These are phyloP conservation scores for Gastrolobium villosum DNA, from an alignment of 306 rosid genomes.

Conservation along the genomic window DNA sequence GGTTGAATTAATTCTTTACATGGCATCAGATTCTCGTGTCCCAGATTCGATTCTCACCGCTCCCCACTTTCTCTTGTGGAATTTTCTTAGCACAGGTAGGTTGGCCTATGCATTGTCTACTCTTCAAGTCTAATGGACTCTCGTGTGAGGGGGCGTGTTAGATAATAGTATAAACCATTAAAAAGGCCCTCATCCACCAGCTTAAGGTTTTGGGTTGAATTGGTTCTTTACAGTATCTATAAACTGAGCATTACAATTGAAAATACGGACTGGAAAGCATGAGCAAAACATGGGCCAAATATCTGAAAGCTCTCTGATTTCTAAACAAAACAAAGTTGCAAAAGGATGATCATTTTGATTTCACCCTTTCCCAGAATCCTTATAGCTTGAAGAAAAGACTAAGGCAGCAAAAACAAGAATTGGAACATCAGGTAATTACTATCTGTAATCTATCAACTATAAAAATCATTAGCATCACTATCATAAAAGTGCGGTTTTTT, in stretches of 20 bases:
- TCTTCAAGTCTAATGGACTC: too few relatives aligned
- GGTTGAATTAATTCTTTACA: too few relatives aligned
- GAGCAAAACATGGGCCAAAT: constrained; percentile 16
- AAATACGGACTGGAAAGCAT: constrained; percentile 10
- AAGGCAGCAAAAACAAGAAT: neutral
- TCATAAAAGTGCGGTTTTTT: neutral
- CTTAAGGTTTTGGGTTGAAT: too few relatives aligned
- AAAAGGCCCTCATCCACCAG: too few relatives aligned
- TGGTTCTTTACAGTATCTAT: neutral
- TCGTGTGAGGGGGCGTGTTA: too few relatives aligned
- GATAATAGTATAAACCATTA: too few relatives aligned
- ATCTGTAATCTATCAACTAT: neutral
- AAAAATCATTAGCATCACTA: neutral
- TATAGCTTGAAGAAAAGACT: constrained; percentile 9
- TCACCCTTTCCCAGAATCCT: constrained; percentile 16
- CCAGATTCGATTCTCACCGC: too few relatives aligned
- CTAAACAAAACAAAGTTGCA: constrained; percentile 3
- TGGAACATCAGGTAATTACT: neutral
- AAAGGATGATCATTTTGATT: neutral
- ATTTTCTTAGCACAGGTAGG: too few relatives aligned
- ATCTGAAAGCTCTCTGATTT: constrained; percentile 11
- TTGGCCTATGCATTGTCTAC: too few relatives aligned
- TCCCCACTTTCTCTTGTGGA: too few relatives aligned
- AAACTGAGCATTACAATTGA: constrained; percentile 24
- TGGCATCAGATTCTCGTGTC: too few relatives aligned